A percentile compares a stretch with the other conserved stretches of the same genome.
These are phyloP conservation scores for Scenedesmus sp. DNA, from an alignment of 163 green algal genomes.

Conservation along the genomic window DNA sequence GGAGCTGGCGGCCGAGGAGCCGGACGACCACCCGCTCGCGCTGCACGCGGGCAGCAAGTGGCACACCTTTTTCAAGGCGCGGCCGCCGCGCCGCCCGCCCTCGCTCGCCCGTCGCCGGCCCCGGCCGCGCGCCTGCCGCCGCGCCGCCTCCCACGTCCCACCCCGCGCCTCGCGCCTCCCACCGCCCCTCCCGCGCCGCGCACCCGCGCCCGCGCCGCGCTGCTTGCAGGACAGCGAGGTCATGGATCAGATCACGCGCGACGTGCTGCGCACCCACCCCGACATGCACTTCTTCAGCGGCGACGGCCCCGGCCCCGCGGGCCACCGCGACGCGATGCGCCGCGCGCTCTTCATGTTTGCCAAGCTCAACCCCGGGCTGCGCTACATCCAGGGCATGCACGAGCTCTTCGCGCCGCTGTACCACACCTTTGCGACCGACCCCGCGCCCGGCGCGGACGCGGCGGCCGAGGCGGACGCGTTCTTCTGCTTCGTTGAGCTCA, in stretches of 20 bases:
- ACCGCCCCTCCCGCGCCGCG: no score
- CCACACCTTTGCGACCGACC: constrained; percentile 83
- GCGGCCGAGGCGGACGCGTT: constrained; percentile 95
- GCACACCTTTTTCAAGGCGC: constrained; percentile 67
- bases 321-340: constrained; percentile 80
- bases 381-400: constrained; percentile 99
- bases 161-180: no score
- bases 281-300: constrained; percentile 97
- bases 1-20: neutral
- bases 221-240: constrained; percentile 88
- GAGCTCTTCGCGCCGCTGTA: constrained; percentile 95
- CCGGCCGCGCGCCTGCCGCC: no score
- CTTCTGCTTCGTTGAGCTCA: constrained; percentile 93
- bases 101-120: no score
- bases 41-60: constrained; percentile 54
- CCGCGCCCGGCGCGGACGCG: neutral
- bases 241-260: constrained; percentile 92
- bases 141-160: no score
- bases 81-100: neutral
- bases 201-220: no score
- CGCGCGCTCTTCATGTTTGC: constrained; percentile 95
- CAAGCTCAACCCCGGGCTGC: constrained; percentile 97
- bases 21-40: constrained; percentile 60
- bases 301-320: constrained; percentile 47
- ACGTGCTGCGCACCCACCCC: constrained; percentile 95